These are phyloP conservation scores for Glutinoglossum americanum DNA, from an alignment of 495 filamentous ascomycete genomes.

Conservation along the genomic window DNA sequence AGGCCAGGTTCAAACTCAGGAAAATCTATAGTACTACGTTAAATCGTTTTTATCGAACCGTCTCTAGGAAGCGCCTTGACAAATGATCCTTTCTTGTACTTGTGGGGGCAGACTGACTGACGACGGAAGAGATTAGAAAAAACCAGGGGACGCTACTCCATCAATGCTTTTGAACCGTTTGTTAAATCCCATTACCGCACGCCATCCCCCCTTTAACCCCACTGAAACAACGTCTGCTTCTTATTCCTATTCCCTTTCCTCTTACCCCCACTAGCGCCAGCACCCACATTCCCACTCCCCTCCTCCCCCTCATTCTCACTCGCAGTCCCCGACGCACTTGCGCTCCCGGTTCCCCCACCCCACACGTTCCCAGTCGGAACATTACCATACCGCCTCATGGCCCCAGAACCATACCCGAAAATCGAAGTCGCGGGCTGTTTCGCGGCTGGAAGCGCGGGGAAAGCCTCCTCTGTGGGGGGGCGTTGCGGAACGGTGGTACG, in stretches of 20 bases:
- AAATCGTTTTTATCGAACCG: too few relatives aligned
- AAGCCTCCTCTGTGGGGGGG: conserved; percentile 29
- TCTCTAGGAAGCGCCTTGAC: too few relatives aligned
- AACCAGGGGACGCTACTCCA: too few relatives aligned
- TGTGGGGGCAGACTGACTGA: too few relatives aligned
- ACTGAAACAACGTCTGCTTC: background rate
- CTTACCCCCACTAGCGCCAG: background rate
- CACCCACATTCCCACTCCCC: background rate
- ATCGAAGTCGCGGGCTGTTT: conserved; percentile 60
- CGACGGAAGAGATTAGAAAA: too few relatives aligned
- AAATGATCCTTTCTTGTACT: too few relatives aligned
- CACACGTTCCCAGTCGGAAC: conserved; percentile 12
- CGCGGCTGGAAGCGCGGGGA: conserved; percentile 63
- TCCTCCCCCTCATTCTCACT: background rate
- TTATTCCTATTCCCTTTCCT: conserved; percentile 1
- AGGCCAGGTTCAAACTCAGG: too few relatives aligned
- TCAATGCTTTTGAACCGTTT: too few relatives aligned
- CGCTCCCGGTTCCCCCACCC: background rate
- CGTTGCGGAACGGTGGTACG: background rate
- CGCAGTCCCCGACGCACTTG: background rate
- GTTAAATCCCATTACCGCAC: too few relatives aligned
- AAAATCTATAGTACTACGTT: too few relatives aligned
- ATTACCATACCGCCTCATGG: conserved; percentile 37
- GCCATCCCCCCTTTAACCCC: too few relatives aligned
- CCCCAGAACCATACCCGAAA: conserved; percentile 44